Conservation (phyloP, 306 rosid genomes). For the Rosa lucieae region DNA sequence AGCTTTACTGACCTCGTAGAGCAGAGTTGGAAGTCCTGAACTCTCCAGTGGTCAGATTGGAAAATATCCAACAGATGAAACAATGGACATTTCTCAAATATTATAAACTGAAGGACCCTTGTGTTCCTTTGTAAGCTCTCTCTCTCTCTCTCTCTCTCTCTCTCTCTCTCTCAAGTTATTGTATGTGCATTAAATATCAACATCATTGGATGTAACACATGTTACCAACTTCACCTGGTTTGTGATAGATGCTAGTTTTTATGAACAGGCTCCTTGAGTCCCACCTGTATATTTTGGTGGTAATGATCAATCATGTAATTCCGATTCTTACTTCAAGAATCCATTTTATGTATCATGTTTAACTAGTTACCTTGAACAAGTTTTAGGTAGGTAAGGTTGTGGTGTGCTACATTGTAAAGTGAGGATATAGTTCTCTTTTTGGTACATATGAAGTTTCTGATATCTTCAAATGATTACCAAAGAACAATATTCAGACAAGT, state of each 20-base stretch:
- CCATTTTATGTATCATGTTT: not conserved
- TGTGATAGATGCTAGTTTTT: constrained; percentile 1
- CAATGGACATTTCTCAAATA: too few relatives aligned
- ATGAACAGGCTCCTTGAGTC: not conserved
- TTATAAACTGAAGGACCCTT: too few relatives aligned
- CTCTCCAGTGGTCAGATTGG: too few relatives aligned
- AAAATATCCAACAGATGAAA: too few relatives aligned
- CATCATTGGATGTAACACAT: too few relatives aligned
- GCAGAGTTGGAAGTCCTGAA: too few relatives aligned
- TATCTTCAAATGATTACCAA: not conserved
- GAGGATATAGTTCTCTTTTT: not conserved
- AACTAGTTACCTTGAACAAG: constrained; percentile 4
- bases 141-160: too few relatives aligned
- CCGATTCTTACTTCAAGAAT: not conserved
- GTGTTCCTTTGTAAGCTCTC: too few relatives aligned
- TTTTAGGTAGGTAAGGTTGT: not conserved
- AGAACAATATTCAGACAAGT: not conserved
- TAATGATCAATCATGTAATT: not conserved
- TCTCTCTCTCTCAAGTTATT: too few relatives aligned
- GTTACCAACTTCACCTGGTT: not conserved
- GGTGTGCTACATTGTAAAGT: not conserved
- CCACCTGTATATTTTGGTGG: not conserved
- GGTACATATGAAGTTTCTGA: not conserved
- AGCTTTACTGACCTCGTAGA: too few relatives aligned
- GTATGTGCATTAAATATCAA: too few relatives aligned